Evolutionary conservation across 768 basidiomycete species (phyloP).

Genomic region (Suillus placidus): DNA sequence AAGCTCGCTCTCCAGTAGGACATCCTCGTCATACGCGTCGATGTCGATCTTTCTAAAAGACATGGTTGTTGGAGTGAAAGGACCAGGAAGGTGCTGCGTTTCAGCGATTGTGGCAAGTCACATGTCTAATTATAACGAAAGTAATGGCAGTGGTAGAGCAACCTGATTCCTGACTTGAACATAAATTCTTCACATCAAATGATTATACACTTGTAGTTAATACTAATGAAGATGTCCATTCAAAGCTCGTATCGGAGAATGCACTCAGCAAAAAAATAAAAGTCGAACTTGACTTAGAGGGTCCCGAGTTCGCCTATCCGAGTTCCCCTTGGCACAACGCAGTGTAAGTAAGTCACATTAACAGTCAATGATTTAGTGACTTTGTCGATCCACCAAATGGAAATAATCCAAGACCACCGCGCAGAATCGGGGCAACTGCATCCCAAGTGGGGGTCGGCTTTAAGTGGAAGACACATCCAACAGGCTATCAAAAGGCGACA

Average conservation of each 20-base stretch:
- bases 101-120: neutral
- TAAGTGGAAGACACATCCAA: slow-evolving; percentile 42
- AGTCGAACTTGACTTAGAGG: neutral
- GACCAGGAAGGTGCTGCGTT: neutral
- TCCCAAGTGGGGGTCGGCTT: neutral
- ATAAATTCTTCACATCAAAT: neutral
- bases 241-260: neutral
- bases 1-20: slow-evolving; percentile 80
- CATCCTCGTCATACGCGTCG: slow-evolving; percentile 91
- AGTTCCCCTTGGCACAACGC: neutral
- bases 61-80: slow-evolving; percentile 25
- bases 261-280: neutral
- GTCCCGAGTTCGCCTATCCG: neutral
- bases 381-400: neutral
- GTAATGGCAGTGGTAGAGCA: neutral
- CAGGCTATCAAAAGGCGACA: slow-evolving; percentile 69
- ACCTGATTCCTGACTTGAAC: neutral
- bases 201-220: neutral
- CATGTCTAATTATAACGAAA: neutral
- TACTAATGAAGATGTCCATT: neutral
- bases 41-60: slow-evolving; percentile 94
- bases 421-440: neutral
- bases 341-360: neutral
- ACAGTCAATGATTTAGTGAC: neutral
- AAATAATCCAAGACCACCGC: neutral